These are phyloP conservation scores for Cylindrotheca closterium DNA, from an alignment of 108 stramenopile species.

Conservation along the genomic window DNA sequence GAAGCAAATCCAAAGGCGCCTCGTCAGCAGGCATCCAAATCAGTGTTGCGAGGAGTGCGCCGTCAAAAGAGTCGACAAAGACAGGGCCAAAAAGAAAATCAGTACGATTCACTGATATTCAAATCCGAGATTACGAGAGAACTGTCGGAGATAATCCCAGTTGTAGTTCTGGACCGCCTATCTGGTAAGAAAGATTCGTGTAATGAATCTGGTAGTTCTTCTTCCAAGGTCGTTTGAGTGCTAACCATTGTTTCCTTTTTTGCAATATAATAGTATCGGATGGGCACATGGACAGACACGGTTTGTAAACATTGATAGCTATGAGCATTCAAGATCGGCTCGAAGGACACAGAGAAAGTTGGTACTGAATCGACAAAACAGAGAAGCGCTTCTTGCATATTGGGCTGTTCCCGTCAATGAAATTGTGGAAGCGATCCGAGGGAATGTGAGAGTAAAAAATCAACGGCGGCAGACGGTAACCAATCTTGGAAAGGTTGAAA, in stretches of 20 bases:
- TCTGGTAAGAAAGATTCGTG: slow-evolving; percentile 34
- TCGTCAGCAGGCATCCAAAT: no score
- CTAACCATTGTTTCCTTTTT: no score
- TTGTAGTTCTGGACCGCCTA: slow-evolving; percentile 61
- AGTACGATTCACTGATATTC: slow-evolving; percentile 49
- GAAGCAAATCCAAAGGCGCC: no score
- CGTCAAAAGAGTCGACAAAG: slow-evolving; percentile 1
- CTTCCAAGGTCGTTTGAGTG: neutral
- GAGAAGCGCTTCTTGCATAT: slow-evolving; percentile 58
- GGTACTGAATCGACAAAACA: slow-evolving; percentile 53
- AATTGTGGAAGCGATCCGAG: slow-evolving; percentile 60
- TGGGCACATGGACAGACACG: slow-evolving; percentile 30
- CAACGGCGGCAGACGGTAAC: slow-evolving; percentile 67
- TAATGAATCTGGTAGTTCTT: neutral
- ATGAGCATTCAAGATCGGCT: slow-evolving; percentile 37
- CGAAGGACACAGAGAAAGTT: slow-evolving; percentile 40
- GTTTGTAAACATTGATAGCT: slow-evolving; percentile 46
- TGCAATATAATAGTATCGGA: slow-evolving; percentile 29
- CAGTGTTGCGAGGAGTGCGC: no score
- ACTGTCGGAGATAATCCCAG: slow-evolving; percentile 79
- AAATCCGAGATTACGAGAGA: slow-evolving; percentile 77
- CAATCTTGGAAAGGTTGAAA: slow-evolving; percentile 48
- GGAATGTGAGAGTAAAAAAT: slow-evolving; percentile 53
- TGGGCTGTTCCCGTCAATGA: slow-evolving; percentile 60
- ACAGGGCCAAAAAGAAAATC: slow-evolving; percentile 1